Evolutionary conservation across 2,329 filamentous ascomycete species (phyloP).

Genomic region (Amauroascus verrucosus): DNA sequence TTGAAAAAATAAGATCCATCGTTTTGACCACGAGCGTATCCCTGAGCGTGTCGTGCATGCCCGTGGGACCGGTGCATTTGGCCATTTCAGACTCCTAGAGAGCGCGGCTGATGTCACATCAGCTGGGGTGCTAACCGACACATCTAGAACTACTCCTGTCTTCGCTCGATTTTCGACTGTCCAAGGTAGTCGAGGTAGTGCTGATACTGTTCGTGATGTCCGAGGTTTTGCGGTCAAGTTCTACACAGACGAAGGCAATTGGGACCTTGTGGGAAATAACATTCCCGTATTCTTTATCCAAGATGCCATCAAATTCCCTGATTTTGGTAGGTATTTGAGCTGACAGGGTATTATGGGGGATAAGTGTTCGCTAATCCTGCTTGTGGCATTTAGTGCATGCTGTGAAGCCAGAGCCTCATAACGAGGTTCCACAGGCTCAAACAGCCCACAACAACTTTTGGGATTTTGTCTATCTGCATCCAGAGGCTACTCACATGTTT

Average conservation of each 20-base stretch:
- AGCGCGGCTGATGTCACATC: constrained; percentile 53
- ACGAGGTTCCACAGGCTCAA: constrained; percentile 61
- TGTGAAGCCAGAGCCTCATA: constrained; percentile 60
- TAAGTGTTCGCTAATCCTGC: no score
- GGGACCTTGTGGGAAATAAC: constrained; percentile 64
- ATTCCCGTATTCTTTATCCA: constrained; percentile 69
- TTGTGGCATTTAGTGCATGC: constrained; percentile 44
- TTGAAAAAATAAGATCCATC: constrained; percentile 36
- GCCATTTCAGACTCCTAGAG: constrained; percentile 56
- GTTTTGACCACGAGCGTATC: constrained; percentile 66
- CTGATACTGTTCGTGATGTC: constrained; percentile 75
- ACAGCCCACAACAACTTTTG: constrained; percentile 65
- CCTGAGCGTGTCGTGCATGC: constrained; percentile 60
- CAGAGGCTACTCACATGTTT: constrained; percentile 67
- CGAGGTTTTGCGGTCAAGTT: constrained; percentile 70
- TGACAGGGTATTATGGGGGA: no score
- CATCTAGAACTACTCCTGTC: constrained; percentile 52
- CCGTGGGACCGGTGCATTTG: constrained; percentile 54
- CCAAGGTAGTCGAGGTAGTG: constrained; percentile 61
- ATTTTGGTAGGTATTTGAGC: constrained; percentile 39
- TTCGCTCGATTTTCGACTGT: constrained; percentile 72
- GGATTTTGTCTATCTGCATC: constrained; percentile 60
- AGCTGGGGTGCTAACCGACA: constrained; percentile 58
- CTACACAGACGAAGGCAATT: constrained; percentile 68
- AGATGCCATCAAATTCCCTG: constrained; percentile 63